Evolutionary conservation across 768 basidiomycete genomes (phyloP), one percentile per base, ranked within the genome.

Genomic region (Saitozyma podzolica): DNA sequence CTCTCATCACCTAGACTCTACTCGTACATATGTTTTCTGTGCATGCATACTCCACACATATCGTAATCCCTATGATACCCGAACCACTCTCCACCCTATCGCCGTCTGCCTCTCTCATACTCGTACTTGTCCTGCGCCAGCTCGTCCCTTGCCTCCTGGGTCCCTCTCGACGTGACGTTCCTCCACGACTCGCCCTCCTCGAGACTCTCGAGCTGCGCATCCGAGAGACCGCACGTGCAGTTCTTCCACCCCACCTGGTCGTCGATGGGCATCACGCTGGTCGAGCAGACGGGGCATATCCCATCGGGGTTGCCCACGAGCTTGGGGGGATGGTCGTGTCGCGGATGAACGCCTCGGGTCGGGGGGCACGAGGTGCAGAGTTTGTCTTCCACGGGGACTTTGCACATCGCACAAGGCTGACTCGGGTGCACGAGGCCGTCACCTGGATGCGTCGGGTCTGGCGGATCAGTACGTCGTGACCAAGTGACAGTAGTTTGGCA

Each of bases 371-470:
- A 49, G 17, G 39, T 52, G 54, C 64, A 62, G 29, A 50, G 52
- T 56, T 65, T 43, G 9, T 65, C 58, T 40, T 57, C 58, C 11
- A 62, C 50, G 13, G n/a, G 51, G n/a, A 52, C 59, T 14, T 54
- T 58, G 64, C 58, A 73, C 17, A 56, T 55, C 16, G 65, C 57
- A 16, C 70, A 68, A 3, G 61, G 62, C 0, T 57, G 47, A 39
- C 55, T 59, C 7, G 59, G 48, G 11, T n/a, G 52, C 1, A 37
- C 19, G 9, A 54, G 42, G 10, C 40, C 47, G 48, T 48, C n/a
- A 14, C 43, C 19, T 29, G 42, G 50, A 40, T 11, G 29, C 8
- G 57, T 20, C n/a, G 54, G 48, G 45, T 63, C 65, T 11, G 49
- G 19, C n/a, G 52, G 11, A 17, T 47, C 45, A 47, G 45, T 29